A percentile compares a stretch with the other conserved stretches of the same genome.
Evolutionary conservation across 441 rosid species (phyloP).

Genomic region (Corymbia calophylla): DNA sequence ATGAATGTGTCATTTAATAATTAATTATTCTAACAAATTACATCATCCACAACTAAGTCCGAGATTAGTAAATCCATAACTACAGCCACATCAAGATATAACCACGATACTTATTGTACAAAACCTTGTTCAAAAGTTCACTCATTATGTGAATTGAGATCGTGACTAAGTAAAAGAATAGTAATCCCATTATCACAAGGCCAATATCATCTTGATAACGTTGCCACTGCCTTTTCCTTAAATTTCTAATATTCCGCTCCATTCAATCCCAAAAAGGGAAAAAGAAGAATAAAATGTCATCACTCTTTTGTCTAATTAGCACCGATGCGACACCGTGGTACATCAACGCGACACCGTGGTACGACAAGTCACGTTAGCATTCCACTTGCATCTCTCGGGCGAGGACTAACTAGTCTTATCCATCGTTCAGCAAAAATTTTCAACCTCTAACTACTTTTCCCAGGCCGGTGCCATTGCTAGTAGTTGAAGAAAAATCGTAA

Average conservation of each 20-base stretch:
- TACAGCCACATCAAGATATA: neutral
- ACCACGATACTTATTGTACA: fast-evolving
- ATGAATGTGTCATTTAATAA: too few species aligned
- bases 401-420: neutral
- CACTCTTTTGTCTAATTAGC: neutral
- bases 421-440: neutral
- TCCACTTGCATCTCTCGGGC: neutral
- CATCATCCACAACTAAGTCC: neutral
- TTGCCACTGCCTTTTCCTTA: fast-evolving
- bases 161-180: neutral
- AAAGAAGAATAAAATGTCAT: neutral
- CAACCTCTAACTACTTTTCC: neutral
- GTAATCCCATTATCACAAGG: neutral
- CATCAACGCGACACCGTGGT: fast-evolving
- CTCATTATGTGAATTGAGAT: fast-evolving
- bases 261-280: neutral
- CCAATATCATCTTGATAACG: neutral
- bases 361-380: too few species aligned
- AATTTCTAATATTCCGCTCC: neutral
- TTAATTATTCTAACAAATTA: too few species aligned
- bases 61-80: fast-evolving
- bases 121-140: fast-evolving
- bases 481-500: neutral
- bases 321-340: neutral
- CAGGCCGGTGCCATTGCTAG: neutral